Evolutionary conservation across 2,329 filamentous ascomycete genomes (phyloP).

Genomic region (Botrytis deweyae): DNA sequence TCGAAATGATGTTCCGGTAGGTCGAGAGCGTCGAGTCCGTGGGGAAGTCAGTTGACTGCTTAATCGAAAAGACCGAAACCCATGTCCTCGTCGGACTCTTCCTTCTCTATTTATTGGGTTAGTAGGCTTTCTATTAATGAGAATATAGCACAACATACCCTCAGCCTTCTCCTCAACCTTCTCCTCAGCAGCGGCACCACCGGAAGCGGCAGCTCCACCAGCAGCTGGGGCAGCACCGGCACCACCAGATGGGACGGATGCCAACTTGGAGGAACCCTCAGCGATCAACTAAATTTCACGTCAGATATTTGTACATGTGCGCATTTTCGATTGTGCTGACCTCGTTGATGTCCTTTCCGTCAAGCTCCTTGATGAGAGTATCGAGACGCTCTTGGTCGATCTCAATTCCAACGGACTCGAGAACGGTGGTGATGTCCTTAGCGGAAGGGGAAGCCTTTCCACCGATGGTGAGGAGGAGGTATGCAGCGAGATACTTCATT

Average conservation of each 20-base stretch:
- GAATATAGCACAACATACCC: constrained; percentile 62
- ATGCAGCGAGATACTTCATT: constrained; percentile 99
- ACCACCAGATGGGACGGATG: constrained; percentile 93
- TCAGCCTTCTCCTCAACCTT: constrained; percentile 73
- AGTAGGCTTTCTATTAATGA: constrained; percentile 24
- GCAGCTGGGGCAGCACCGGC: constrained; percentile 66
- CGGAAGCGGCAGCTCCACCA: constrained; percentile 67
- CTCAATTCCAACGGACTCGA: constrained; percentile 93
- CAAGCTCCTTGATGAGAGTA: constrained; percentile 84
- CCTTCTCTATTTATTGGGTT: constrained; percentile 50
- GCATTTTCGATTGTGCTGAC: constrained; percentile 51
- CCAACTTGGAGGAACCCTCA: constrained; percentile 88
- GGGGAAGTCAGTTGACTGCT: constrained; percentile 42
- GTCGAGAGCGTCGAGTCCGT: constrained; percentile 32
- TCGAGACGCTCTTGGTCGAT: constrained; percentile 83
- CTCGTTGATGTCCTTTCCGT: constrained; percentile 91
- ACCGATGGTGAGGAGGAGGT: constrained; percentile 92
- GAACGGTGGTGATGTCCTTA: constrained; percentile 81
- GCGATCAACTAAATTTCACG: constrained; percentile 71
- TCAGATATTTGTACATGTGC: constrained; percentile 32
- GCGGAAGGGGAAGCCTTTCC: constrained; percentile 89
- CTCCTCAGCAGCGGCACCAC: constrained; percentile 60
- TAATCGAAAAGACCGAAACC: constrained; percentile 76
- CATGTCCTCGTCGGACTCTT: constrained; percentile 75
- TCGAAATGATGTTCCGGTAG: constrained; percentile 29